Conservation (phyloP, 192 early-diverging fungal species). For the Bifiguratus adelaidae region DNA sequence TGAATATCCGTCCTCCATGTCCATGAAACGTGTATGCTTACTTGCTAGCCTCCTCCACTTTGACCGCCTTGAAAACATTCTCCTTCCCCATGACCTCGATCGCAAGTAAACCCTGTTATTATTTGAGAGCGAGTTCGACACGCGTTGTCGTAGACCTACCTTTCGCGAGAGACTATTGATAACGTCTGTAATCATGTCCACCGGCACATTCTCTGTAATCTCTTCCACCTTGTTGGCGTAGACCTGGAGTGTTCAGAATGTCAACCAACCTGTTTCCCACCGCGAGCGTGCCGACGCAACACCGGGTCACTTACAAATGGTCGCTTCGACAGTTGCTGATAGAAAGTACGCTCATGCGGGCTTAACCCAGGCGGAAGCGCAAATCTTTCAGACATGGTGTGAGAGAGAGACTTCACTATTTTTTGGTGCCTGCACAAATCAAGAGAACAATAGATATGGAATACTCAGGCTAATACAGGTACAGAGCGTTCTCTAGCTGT, state of each 20-base stretch:
- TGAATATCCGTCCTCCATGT: slow-evolving; percentile 11
- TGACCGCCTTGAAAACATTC: neutral
- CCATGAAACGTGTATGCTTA: neutral
- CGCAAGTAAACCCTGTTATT: slow-evolving; percentile 1
- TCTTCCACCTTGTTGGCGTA: neutral
- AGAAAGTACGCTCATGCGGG: neutral
- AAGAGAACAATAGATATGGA: too few relatives aligned
- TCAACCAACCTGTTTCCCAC: too few relatives aligned
- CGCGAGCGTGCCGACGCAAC: too few relatives aligned
- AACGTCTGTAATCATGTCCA: neutral
- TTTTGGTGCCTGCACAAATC: too few relatives aligned
- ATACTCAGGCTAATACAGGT: too few relatives aligned
- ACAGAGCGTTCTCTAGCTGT: too few relatives aligned
- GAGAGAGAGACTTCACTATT: too few relatives aligned
- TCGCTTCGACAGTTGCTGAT: neutral
- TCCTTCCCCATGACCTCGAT: neutral
- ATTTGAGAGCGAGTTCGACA: too few relatives aligned
- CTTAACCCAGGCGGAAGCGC: neutral
- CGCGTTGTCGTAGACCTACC: too few relatives aligned
- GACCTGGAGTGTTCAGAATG: too few relatives aligned
- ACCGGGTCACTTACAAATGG: neutral
- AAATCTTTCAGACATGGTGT: too few relatives aligned
- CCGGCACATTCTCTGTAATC: neutral
- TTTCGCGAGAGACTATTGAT: slow-evolving; percentile 7
- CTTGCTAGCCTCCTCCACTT: slow-evolving; percentile 6